A percentile compares a stretch with the other conserved stretches of the same genome.
Conservation (phyloP, 2,329 filamentous ascomycete species). For the Calcarisporium arbuscula region DNA sequence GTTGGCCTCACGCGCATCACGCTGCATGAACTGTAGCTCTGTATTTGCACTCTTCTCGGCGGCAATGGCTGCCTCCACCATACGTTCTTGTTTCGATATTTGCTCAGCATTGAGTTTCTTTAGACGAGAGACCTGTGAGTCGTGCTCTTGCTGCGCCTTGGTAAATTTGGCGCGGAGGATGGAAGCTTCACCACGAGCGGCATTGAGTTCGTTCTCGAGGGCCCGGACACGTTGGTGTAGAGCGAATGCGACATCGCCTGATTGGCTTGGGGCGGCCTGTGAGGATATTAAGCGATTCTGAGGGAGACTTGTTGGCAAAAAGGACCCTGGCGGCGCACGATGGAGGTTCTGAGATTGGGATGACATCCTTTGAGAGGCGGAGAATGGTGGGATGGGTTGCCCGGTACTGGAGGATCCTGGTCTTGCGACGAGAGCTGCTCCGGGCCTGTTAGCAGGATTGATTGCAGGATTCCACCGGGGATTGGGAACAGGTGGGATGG, state of each 20-base stretch:
- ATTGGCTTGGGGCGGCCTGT: slow-evolving; percentile 20
- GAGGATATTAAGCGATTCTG: slow-evolving; percentile 16
- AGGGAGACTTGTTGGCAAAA: slow-evolving; percentile 28
- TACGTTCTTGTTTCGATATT: slow-evolving; percentile 54
- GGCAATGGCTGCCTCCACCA: slow-evolving; percentile 57
- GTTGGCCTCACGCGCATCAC: slow-evolving; percentile 59
- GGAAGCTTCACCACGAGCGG: slow-evolving; percentile 64
- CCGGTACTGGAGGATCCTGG: slow-evolving; percentile 11
- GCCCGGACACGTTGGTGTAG: slow-evolving; percentile 47
- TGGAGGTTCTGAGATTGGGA: slow-evolving; percentile 21
- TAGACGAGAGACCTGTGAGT: slow-evolving; percentile 54
- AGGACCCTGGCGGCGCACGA: slow-evolving; percentile 33
- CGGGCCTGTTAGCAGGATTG: slow-evolving; percentile 15
- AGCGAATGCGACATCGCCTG: slow-evolving; percentile 32
- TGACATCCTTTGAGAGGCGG: slow-evolving; percentile 24
- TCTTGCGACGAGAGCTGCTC: slow-evolving; percentile 10
- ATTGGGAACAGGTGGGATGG: slow-evolving; percentile 26
- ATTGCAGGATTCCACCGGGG: slow-evolving; percentile 32
- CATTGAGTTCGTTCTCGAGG: slow-evolving; percentile 50
- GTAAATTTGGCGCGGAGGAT: slow-evolving; percentile 68
- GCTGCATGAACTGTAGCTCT: slow-evolving; percentile 65
- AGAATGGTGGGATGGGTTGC: slow-evolving; percentile 15
- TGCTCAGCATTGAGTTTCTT: slow-evolving; percentile 60
- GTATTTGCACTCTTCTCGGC: slow-evolving; percentile 61
- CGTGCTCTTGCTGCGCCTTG: slow-evolving; percentile 54